Conservation (phyloP, 1,284 basidiomycete species). For the Cryptococcus sp. region DNA sequence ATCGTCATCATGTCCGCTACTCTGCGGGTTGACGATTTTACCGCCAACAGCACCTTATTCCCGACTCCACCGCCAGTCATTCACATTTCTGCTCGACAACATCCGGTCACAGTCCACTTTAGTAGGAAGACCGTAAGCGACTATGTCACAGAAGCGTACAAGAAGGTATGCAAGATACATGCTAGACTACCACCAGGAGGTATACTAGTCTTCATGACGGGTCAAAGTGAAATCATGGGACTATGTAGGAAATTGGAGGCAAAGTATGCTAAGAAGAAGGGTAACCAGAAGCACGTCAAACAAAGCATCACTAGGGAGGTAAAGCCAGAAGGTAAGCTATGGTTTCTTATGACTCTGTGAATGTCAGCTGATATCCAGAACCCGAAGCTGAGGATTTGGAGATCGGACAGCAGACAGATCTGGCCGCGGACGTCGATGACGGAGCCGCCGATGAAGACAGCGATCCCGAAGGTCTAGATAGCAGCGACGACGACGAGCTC, state of each 20-base stretch:
- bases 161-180: constrained; percentile 80
- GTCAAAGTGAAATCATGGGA: constrained; percentile 68
- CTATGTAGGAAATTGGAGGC: constrained; percentile 69
- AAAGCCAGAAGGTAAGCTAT: constrained; percentile 28
- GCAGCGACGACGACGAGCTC: constrained; percentile 48
- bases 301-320: constrained; percentile 7
- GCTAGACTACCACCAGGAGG: constrained; percentile 65
- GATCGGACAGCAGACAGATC: constrained; percentile 45
- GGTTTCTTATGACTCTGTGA: not conserved
- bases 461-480: constrained; percentile 49
- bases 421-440: constrained; percentile 52
- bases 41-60: constrained; percentile 81
- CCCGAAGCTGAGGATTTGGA: constrained; percentile 49
- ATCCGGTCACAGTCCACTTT: constrained; percentile 95
- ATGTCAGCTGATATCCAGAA: constrained; percentile 36
- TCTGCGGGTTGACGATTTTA: constrained; percentile 88
- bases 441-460: constrained; percentile 19
- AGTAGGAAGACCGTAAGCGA: constrained; percentile 77
- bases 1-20: constrained; percentile 99
- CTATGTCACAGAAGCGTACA: constrained; percentile 85
- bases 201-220: constrained; percentile 69
- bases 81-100: constrained; percentile 82
- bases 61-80: constrained; percentile 79
- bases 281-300: constrained; percentile 1
- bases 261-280: constrained; percentile 58